Percentiles rank a stretch among this genome's conserved stretches.
phyloP scores from a whole-genome alignment of 106 monocot species.

The Iris macrosiphon region DNA sequence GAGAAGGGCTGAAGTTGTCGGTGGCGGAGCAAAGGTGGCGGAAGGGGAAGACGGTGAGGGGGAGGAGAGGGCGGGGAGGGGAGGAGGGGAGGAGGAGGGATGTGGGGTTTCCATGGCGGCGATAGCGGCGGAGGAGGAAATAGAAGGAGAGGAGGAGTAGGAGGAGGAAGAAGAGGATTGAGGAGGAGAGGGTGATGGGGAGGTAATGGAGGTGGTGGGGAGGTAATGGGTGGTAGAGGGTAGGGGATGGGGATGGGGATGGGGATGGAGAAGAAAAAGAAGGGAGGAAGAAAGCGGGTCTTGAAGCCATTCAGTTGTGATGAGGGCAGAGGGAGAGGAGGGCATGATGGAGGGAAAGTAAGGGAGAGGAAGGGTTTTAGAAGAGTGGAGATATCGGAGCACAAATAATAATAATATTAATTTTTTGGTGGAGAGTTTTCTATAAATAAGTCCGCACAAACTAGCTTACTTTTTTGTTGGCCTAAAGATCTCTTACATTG shows the following conservation, averaged over 20 bases:
- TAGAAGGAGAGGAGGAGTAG: constrained; percentile 9
- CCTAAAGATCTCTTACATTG: too few relatives aligned
- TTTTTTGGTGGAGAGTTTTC: too few relatives aligned
- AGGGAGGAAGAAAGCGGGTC: not conserved
- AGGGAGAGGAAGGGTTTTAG: too few relatives aligned
- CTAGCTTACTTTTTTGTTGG: too few relatives aligned
- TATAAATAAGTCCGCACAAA: too few relatives aligned
- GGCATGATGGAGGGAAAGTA: not conserved
- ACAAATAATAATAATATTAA: too few relatives aligned
- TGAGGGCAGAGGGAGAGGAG: too few relatives aligned
- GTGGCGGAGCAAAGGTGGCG: constrained; percentile 45
- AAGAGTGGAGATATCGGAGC: too few relatives aligned
- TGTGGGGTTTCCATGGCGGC: not conserved
- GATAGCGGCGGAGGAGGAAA: constrained; percentile 10
- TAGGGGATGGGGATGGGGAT: not conserved
- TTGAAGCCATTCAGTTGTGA: not conserved
- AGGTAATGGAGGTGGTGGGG: constrained; percentile 8
- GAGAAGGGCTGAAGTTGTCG: too few relatives aligned
- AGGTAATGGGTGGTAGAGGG: constrained; percentile 3
- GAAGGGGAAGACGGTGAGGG: constrained; percentile 32
- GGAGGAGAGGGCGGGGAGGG: constrained; percentile 27
- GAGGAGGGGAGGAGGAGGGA: constrained; percentile 19
- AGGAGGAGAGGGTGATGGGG: constrained; percentile 7
- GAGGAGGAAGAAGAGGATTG: constrained; percentile 13
- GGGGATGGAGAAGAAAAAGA: not conserved